Evolutionary conservation across 1,284 basidiomycete genomes (phyloP).

Genomic region (Flammula alnicola): DNA sequence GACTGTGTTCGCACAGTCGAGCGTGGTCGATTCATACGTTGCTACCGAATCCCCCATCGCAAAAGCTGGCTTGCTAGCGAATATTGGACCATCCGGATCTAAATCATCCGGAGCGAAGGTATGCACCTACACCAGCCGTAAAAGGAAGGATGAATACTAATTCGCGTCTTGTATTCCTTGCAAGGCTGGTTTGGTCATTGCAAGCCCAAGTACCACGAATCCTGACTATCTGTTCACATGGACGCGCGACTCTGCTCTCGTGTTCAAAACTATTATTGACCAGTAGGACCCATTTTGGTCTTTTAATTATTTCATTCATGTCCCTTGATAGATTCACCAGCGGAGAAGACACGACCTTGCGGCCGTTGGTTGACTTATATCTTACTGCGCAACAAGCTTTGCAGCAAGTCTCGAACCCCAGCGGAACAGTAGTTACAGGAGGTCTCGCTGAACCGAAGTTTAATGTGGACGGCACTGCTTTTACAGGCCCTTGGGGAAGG

Average conservation of each 20-base stretch:
- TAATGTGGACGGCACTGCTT: constrained; percentile 52
- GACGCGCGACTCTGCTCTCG: constrained; percentile 58
- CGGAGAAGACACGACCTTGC: constrained; percentile 43
- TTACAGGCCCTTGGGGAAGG: constrained; percentile 61
- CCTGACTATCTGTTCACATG: constrained; percentile 62
- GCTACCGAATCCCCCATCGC: constrained; percentile 58
- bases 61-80: constrained; percentile 63
- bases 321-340: constrained; percentile 37
- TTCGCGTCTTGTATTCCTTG: neutral
- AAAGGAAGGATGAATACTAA: neutral
- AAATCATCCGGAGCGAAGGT: constrained; percentile 59
- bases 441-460: constrained; percentile 76
- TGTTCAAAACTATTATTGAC: constrained; percentile 54
- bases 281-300: constrained; percentile 35
- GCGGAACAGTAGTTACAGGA: constrained; percentile 57
- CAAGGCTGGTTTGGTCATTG: constrained; percentile 49
- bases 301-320: neutral
- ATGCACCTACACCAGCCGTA: neutral
- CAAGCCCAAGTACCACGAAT: constrained; percentile 49
- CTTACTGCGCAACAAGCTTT: constrained; percentile 48
- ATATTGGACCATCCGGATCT: constrained; percentile 63
- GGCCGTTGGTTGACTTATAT: constrained; percentile 52
- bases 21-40: constrained; percentile 46
- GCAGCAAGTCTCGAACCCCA: constrained; percentile 62
- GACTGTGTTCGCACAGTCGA: constrained; percentile 29